Conservation (phyloP, 1,284 basidiomycete genomes). For the Sanguinoderma infundibulare region DNA sequence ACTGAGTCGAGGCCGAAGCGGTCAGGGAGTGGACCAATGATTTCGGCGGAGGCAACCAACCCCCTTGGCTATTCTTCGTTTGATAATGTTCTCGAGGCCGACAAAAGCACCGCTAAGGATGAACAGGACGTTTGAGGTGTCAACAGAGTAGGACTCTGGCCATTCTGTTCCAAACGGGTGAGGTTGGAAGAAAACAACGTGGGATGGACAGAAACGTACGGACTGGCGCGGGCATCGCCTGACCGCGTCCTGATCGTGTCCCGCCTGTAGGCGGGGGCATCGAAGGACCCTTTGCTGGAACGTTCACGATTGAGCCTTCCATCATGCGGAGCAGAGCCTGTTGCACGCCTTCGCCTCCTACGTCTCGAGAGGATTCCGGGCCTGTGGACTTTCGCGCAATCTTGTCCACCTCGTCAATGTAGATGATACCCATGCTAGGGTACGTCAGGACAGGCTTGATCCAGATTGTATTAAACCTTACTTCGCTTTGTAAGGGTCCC, state of each 20-base stretch:
- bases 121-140: conserved; percentile 90
- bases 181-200: neutral
- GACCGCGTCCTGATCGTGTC: conserved; percentile 46
- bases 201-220: conserved; percentile 9
- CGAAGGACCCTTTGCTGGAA: conserved; percentile 73
- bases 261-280: conserved; percentile 51
- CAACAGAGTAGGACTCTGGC: conserved; percentile 74
- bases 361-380: conserved; percentile 82
- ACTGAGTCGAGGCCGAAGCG: conserved; percentile 49
- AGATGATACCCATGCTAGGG: conserved; percentile 85
- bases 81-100: conserved; percentile 85
- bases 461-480: conserved; percentile 31
- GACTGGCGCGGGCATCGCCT: conserved; percentile 21
- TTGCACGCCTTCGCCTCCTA: conserved; percentile 96
- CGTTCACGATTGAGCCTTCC: conserved; percentile 86
- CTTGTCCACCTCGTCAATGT: conserved; percentile 97
- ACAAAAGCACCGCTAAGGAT: conserved; percentile 94
- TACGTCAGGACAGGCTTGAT: neutral
- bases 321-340: conserved; percentile 92
- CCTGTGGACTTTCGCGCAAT: conserved; percentile 75
- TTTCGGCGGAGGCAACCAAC: conserved; percentile 49
- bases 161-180: conserved; percentile 48
- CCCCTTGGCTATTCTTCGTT: conserved; percentile 80
- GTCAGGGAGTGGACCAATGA: neutral
- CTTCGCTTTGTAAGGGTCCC: conserved; percentile 84